Conservation (phyloP, 306 rosid genomes). For the Fragaria vesca region DNA sequence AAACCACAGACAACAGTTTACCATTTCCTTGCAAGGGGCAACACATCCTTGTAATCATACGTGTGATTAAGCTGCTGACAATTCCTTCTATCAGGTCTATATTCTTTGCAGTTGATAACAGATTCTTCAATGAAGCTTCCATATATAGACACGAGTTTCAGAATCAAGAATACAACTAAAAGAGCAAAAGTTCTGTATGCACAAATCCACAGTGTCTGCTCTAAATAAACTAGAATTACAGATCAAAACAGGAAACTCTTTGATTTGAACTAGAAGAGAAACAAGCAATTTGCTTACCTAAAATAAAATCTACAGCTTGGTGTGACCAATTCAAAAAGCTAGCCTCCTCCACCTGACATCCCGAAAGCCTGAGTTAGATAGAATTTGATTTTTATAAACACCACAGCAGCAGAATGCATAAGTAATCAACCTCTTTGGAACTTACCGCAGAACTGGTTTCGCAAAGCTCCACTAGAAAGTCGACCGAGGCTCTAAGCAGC, state of each 20-base stretch:
- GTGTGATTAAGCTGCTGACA: constrained; percentile 59
- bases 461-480: constrained; percentile 86
- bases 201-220: not conserved
- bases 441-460: constrained; percentile 62
- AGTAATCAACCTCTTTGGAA: not conserved
- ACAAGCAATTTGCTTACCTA: constrained; percentile 43
- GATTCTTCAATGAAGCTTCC: constrained; percentile 71
- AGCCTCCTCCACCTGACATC: constrained; percentile 56
- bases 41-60: constrained; percentile 65
- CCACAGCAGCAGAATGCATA: not conserved
- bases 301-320: constrained; percentile 86
- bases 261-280: not conserved
- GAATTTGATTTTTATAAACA: not conserved
- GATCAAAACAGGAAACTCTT: not conserved
- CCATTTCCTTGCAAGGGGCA: constrained; percentile 54
- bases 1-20: constrained; percentile 25
- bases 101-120: constrained; percentile 46
- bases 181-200: not conserved
- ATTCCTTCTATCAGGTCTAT: constrained; percentile 65
- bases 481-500: constrained; percentile 73
- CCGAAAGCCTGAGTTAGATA: not conserved
- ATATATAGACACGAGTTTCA: constrained; percentile 16
- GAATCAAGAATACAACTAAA: not conserved
- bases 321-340: constrained; percentile 73
- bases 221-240: not conserved